Base-by-base conservation (phyloP, 495 filamentous ascomycete species). In the Hypoxylon crocopeplum region DNA sequence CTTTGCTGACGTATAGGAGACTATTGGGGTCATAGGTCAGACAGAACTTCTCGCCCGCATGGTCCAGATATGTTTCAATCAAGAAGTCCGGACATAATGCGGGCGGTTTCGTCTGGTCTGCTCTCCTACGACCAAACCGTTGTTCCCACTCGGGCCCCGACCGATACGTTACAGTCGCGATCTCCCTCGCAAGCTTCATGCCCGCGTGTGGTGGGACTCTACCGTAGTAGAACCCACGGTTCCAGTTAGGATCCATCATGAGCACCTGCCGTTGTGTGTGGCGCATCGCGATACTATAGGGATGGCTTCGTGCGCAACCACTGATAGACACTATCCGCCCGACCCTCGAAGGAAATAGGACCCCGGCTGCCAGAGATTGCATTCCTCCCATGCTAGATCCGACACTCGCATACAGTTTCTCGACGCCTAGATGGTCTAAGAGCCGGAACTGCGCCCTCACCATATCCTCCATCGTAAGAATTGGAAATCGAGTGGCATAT, bases 181-280 rank as follows among this genome's bases (percentile, higher is more conserved):
- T 98, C 75, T 98, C 90, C 54, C 94, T 88, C 6, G 94, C 94
- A 15, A 99, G 86, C 74, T 99, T 99, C 91, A 99, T 97, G 12
- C 94, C 94, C 6, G 87, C 84, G 69, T 99, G 95, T 6, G 94
- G 95, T 5, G 95, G 94, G 22, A 98, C 86, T 36, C 79, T 71
- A 52, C 87, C 86, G 69, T 98, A 98, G 77, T 98, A 99, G 75
- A 92, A 96, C 1, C 94, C 94, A n/a, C 94, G 90, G 54, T 88
- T 86, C 95, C 95, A 99, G 58, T 95, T 91, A 0, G 92, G 91
- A 62, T 99, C 94, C 86, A 93, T 96, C 92, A 99, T 97, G 17
- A 99, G 81, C 5, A 97, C 94, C 75, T 97, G 94, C 24, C 94
- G 88, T 73, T 98, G 94, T 0, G 94, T 93, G 78, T 98, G 93